Evolutionary conservation across 169 alveolate genomes (phyloP).

Genomic region (Cryptosporidium ubiquitum): DNA sequence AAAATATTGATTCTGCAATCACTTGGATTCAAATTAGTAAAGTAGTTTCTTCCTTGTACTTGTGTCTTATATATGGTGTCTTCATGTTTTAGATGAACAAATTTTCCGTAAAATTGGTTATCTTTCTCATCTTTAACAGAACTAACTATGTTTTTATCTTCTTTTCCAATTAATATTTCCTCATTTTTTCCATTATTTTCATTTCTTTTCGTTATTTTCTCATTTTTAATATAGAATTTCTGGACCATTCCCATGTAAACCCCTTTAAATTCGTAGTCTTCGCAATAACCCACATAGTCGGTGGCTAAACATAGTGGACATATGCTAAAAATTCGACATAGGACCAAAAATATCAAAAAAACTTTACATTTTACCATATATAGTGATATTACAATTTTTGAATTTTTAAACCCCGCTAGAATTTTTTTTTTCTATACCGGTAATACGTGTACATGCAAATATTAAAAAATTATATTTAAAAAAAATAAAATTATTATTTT

Average conservation of each 20-base stretch:
- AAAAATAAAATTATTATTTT: not conserved
- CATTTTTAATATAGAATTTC: not conserved
- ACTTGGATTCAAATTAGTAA: conserved; percentile 29
- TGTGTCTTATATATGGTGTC: not conserved
- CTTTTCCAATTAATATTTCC: not conserved
- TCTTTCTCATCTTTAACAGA: not conserved
- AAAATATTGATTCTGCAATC: conserved; percentile 41
- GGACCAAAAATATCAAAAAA: not conserved
- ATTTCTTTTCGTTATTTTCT: not conserved
- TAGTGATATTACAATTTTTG: not conserved
- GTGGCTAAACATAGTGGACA: not conserved
- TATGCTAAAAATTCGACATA: not conserved
- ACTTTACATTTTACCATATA: conserved; percentile 52
- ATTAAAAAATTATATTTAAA: not conserved
- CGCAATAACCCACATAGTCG: not conserved
- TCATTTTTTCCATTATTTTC: not conserved
- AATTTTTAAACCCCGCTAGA: conserved; percentile 2
- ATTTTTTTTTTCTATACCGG: conserved; percentile 22
- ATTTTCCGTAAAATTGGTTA: not conserved
- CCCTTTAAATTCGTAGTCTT: not conserved
- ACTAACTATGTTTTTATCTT: no score
- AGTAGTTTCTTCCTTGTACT: not conserved
- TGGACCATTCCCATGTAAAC: not conserved
- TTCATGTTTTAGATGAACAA: not conserved
- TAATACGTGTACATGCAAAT: conserved; percentile 38